Evolutionary conservation across 306 rosid species (phyloP).

Genomic region (Citrullus mucosospermus): DNA sequence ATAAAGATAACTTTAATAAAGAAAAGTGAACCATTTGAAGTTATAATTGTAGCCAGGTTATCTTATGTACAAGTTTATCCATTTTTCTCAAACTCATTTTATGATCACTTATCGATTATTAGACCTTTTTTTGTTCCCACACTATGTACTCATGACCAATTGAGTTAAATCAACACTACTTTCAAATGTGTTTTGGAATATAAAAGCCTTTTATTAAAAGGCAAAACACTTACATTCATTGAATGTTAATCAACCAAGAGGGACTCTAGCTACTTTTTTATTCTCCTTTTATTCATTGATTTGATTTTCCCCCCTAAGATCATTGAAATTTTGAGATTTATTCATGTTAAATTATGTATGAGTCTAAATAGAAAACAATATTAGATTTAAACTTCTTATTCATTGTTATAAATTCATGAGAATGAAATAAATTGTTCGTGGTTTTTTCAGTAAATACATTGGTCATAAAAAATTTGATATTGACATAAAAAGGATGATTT

Average conservation of each 20-base stretch:
- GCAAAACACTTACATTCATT: background rate
- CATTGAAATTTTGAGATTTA: background rate
- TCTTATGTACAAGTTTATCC: background rate
- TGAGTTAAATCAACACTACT: background rate
- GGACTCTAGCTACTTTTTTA: background rate
- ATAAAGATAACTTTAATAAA: no score
- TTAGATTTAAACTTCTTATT: background rate
- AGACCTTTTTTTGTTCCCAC: background rate
- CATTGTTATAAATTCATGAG: no score
- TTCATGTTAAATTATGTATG: no score
- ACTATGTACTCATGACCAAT: background rate
- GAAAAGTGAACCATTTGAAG: no score
- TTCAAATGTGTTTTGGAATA: background rate
- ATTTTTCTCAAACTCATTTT: background rate
- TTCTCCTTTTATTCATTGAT: background rate
- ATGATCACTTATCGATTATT: background rate
- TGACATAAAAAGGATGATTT: no score
- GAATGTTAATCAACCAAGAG: background rate
- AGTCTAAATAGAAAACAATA: background rate
- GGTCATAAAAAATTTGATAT: no score
- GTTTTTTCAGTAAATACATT: no score
- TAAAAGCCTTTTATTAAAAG: background rate
- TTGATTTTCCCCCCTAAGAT: background rate
- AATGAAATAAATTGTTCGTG: no score
- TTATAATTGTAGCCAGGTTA: background rate